Evolutionary conservation across 2,329 filamentous ascomycete species (phyloP).

Genomic region (Coniochaeta sp.): DNA sequence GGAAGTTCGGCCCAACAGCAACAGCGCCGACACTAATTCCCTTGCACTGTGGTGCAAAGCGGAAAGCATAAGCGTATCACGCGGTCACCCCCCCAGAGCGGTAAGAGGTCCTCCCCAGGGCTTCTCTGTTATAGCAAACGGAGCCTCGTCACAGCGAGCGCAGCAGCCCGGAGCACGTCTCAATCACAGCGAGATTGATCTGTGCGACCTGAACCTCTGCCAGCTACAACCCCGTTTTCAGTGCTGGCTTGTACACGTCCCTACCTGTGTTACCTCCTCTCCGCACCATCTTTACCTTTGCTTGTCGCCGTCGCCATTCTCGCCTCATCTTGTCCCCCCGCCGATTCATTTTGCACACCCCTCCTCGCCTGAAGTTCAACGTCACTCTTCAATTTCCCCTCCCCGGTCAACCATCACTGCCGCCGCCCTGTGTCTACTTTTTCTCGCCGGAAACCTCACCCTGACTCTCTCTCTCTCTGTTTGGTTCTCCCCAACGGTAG

Average conservation of each 20-base stretch:
- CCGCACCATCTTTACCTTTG: not conserved
- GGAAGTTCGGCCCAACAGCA: not conserved
- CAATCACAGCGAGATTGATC: not conserved
- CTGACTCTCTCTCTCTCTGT: not conserved
- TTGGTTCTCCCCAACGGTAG: slow-evolving; percentile 1
- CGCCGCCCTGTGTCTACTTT: slow-evolving; percentile 5
- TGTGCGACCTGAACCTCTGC: not conserved
- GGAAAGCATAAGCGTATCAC: not conserved
- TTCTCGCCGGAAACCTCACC: slow-evolving; percentile 5
- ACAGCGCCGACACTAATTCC: not conserved
- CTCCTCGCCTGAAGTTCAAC: not conserved
- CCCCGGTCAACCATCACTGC: not conserved
- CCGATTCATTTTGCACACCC: not conserved
- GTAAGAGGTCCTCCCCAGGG: not conserved
- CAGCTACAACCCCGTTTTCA: not conserved
- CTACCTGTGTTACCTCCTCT: not conserved
- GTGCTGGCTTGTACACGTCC: not conserved
- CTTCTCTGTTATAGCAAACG: not conserved
- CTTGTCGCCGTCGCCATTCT: not conserved
- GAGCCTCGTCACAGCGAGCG: not conserved
- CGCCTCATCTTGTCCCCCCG: not conserved
- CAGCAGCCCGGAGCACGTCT: not conserved
- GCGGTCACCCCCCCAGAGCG: not conserved
- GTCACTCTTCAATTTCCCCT: not conserved
- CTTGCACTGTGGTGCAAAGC: not conserved